Percentiles rank a stretch among this genome's conserved stretches.
These are phyloP conservation scores for Daldinia eschscholtzii DNA, from an alignment of 2,329 filamentous ascomycete genomes.

Conservation along the genomic window DNA sequence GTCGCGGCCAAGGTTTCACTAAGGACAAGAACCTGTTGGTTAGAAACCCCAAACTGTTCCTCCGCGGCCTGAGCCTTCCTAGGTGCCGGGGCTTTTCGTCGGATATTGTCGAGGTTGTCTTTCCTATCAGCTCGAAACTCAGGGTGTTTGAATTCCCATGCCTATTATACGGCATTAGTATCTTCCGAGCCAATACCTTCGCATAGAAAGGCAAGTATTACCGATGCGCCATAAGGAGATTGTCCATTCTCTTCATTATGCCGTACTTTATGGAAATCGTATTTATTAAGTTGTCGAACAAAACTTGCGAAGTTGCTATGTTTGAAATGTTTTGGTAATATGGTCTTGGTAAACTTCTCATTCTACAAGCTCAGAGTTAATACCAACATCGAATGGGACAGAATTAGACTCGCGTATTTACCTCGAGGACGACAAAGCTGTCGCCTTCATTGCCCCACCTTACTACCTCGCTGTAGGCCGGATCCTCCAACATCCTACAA, in stretches of 20 bases:
- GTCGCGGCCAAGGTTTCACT: slow-evolving; percentile 90
- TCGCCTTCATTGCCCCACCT: slow-evolving; percentile 95
- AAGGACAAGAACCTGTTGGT: slow-evolving; percentile 89
- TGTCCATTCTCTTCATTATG: slow-evolving; percentile 88
- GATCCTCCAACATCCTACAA: slow-evolving; percentile 92
- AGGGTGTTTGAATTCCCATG: slow-evolving; percentile 97
- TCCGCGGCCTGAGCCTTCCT: slow-evolving; percentile 76
- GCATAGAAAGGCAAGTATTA: slow-evolving; percentile 58
- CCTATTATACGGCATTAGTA: slow-evolving; percentile 63
- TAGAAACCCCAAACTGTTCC: slow-evolving; percentile 78
- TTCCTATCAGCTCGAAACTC: slow-evolving; percentile 97
- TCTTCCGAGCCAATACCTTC: slow-evolving; percentile 35
- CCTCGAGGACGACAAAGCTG: slow-evolving; percentile 97
- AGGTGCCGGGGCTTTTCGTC: slow-evolving; percentile 92
- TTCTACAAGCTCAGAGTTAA: slow-evolving; percentile 69
- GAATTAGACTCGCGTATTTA: slow-evolving; percentile 58
- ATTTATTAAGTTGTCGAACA: slow-evolving; percentile 82
- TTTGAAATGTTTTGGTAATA: slow-evolving; percentile 86
- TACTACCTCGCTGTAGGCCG: slow-evolving; percentile 90
- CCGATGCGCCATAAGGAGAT: slow-evolving; percentile 84
- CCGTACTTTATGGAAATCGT: slow-evolving; percentile 89
- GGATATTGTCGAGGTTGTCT: slow-evolving; percentile 95
- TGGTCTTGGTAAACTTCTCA: slow-evolving; percentile 89
- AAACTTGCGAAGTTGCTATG: slow-evolving; percentile 87
- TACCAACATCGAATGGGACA: slow-evolving; percentile 37